phyloP scores from a whole-genome alignment of 345 rosid species.

The Populus davidiana region DNA sequence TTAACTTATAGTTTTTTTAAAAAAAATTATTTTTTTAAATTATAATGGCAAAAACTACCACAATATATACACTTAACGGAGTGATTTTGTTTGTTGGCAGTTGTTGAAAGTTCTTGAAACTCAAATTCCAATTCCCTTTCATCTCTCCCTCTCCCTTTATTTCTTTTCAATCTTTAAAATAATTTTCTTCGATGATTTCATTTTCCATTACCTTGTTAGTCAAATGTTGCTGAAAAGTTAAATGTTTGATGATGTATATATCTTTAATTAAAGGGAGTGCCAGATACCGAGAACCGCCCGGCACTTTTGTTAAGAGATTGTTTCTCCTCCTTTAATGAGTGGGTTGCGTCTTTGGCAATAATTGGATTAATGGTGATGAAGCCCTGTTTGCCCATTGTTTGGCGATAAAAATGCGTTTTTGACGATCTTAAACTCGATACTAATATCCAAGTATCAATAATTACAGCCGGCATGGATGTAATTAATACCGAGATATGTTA shows the following conservation, averaged over 20 bases:
- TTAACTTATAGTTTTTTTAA: too few relatives aligned
- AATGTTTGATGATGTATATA: background rate
- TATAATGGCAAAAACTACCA: too few relatives aligned
- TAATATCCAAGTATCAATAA: too few relatives aligned
- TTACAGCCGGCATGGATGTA: too few relatives aligned
- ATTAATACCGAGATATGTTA: too few relatives aligned
- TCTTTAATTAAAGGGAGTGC: background rate
- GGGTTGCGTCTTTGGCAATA: too few relatives aligned
- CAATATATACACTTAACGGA: background rate
- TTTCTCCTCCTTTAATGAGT: background rate
- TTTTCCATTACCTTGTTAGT: constrained; percentile 10
- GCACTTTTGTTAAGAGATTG: background rate
- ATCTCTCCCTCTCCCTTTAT: background rate
- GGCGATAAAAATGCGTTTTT: too few relatives aligned
- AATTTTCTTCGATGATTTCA: background rate
- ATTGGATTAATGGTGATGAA: too few relatives aligned
- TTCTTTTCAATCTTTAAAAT: background rate
- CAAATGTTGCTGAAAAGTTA: constrained; percentile 27
- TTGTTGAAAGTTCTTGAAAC: background rate
- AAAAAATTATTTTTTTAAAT: too few relatives aligned
- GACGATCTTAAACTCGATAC: too few relatives aligned
- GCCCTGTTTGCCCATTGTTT: too few relatives aligned
- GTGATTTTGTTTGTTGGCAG: background rate
- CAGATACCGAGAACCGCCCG: background rate
- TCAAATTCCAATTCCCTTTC: background rate